A percentile compares a stretch with the other conserved stretches of the same genome.
These are phyloP conservation scores for Fusarium albidum DNA, from an alignment of 2,329 filamentous ascomycete species.

Conservation along the genomic window DNA sequence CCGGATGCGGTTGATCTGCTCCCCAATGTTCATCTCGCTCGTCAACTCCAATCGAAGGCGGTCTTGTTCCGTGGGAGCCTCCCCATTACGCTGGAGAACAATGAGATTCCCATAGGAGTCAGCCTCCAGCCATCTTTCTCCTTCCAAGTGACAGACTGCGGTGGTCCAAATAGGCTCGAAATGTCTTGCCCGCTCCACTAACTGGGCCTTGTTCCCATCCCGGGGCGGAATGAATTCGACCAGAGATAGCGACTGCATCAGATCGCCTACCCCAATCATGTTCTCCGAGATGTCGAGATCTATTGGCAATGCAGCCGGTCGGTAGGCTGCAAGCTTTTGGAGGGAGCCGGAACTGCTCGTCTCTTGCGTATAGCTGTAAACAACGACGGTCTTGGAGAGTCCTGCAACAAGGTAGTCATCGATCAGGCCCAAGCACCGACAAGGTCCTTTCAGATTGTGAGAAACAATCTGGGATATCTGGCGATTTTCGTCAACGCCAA, in stretches of 20 bases:
- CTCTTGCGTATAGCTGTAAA: slow-evolving; percentile 64
- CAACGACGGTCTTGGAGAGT: slow-evolving; percentile 83
- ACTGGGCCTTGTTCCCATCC: slow-evolving; percentile 64
- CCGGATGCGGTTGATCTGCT: slow-evolving; percentile 91
- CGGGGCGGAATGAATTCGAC: slow-evolving; percentile 72
- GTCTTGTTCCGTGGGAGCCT: slow-evolving; percentile 79
- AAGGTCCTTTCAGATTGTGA: slow-evolving; percentile 78
- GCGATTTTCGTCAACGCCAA: slow-evolving; percentile 81
- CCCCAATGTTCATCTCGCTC: slow-evolving; percentile 85
- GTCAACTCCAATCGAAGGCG: slow-evolving; percentile 74
- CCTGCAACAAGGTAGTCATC: slow-evolving; percentile 83
- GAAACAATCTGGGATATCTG: slow-evolving; percentile 76
- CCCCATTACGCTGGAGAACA: slow-evolving; percentile 76
- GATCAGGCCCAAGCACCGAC: slow-evolving; percentile 78
- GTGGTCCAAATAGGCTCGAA: slow-evolving; percentile 86
- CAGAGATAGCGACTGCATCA: slow-evolving; percentile 92
- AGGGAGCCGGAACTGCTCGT: slow-evolving; percentile 66
- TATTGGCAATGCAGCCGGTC: slow-evolving; percentile 84
- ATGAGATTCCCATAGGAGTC: slow-evolving; percentile 90
- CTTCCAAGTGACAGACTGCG: slow-evolving; percentile 75
- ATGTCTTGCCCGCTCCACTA: slow-evolving; percentile 81
- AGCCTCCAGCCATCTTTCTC: slow-evolving; percentile 79
- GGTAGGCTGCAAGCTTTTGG: slow-evolving; percentile 76
- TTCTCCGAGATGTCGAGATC: slow-evolving; percentile 79
- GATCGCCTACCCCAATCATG: slow-evolving; percentile 83